Base-by-base conservation (phyloP, 306 rosid species). In the Vigna nakashimae region DNA sequence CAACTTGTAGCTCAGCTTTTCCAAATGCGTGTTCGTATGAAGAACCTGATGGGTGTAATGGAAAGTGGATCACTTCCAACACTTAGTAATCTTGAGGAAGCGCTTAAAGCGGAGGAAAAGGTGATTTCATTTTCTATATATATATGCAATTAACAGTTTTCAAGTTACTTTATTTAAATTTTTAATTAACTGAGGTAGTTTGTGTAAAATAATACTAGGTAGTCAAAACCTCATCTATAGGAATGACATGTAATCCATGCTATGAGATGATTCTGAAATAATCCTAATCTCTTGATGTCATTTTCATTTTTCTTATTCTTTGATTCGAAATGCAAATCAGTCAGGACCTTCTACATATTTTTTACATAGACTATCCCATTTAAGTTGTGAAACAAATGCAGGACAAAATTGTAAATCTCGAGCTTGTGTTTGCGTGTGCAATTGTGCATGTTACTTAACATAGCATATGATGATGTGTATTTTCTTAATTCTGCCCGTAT, bases 11-110 rank as follows among this genome's bases (percentile, higher is more conserved):
- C 96, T 73, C 98, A 95, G 75, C 91, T 95, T 75, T 95, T 95
- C 85, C 98, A 95, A 88, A 92, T 92, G 98, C 92, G 98, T 15
- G 96, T 88, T 79, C 96, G 94, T 3, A 92, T 92, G 99, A 92
- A 95, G 85, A 92, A 92, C 45, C 80, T 95, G 79, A 88, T 95
- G 97, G 96, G 97, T 76, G 92, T 80, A 67, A 95, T 95, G 99
- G 88, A 92, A 86, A 90, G 97, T 22, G 96, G 96, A 81, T 88
- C 97, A 49, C 69, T 95, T 58, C 97, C 99, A 78, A 81, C 93
- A 60, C 85, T 91, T 81, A 88, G 86, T 87, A 91, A 90, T 87
- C 97, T 95, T 12, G 90, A 95, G 83, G 98, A 95, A 79, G 90
- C 98, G 0, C 92, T 95, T 74, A 95, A 95, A 88, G 59, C 87